Conservation (phyloP, 2,329 filamentous ascomycete species). For the Daldinia sp. region DNA sequence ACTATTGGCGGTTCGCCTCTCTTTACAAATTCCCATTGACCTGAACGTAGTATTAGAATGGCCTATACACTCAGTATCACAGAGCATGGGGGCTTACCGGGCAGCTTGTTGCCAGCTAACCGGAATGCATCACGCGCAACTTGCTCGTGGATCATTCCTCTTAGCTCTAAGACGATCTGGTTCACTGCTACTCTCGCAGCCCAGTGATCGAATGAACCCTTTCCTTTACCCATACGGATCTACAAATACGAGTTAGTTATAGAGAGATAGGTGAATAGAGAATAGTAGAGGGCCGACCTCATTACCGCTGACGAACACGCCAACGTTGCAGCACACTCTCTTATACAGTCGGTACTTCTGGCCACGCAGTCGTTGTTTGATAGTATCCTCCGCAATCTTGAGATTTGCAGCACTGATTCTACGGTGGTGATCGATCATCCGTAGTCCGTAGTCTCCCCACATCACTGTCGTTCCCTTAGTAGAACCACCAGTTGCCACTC, state of each 20-base stretch:
- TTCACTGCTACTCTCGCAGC: constrained; percentile 89
- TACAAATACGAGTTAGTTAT: constrained; percentile 50
- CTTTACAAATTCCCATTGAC: constrained; percentile 91
- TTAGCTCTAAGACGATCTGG: constrained; percentile 92
- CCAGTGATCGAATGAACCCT: constrained; percentile 98
- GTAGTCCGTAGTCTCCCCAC: constrained; percentile 95
- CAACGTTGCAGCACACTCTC: constrained; percentile 90
- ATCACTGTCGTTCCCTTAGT: constrained; percentile 93
- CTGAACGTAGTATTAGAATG: constrained; percentile 56
- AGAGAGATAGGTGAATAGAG: background rate
- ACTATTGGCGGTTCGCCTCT: constrained; percentile 92
- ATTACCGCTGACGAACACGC: constrained; percentile 95
- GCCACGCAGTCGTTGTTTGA: constrained; percentile 87
- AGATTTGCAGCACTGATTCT: constrained; percentile 88
- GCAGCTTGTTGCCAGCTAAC: constrained; percentile 93
- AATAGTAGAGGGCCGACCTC: constrained; percentile 67
- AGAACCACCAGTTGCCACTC: constrained; percentile 90
- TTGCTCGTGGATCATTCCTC: constrained; percentile 93
- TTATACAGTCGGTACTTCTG: constrained; percentile 94
- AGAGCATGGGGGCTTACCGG: constrained; percentile 70
- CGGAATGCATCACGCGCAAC: constrained; percentile 93
- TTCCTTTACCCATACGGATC: constrained; percentile 99
- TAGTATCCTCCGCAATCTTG: constrained; percentile 92
- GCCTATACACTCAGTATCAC: background rate
- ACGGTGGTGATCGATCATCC: constrained; percentile 93